These are phyloP conservation scores for Hanseniaspora mollemarum DNA, from an alignment of 805 yeast genomes.

Conservation along the genomic window DNA sequence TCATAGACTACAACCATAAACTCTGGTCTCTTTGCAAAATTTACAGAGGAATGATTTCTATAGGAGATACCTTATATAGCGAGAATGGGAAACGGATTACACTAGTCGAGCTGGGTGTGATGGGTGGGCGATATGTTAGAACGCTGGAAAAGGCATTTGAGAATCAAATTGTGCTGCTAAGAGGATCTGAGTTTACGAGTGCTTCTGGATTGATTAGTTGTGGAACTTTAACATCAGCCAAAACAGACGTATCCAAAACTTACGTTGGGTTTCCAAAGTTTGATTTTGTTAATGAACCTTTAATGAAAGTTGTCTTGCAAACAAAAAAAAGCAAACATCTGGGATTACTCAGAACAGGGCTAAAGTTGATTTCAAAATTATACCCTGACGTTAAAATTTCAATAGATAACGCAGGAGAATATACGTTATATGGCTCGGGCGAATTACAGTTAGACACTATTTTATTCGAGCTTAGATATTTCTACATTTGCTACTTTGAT, in stretches of 20 bases:
- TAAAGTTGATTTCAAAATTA: constrained; percentile 48
- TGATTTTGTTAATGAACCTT: constrained; percentile 41
- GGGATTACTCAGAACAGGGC: constrained; percentile 59
- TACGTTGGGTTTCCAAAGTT: constrained; percentile 24
- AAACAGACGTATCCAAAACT: not conserved
- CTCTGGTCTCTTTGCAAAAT: constrained; percentile 51
- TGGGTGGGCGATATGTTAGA: constrained; percentile 61
- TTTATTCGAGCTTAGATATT: constrained; percentile 58
- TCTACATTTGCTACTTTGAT: constrained; percentile 29
- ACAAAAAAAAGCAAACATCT: constrained; percentile 69
- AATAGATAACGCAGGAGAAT: constrained; percentile 85
- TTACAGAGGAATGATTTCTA: constrained; percentile 45
- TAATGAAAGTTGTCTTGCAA: constrained; percentile 72
- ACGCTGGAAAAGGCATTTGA: constrained; percentile 42
- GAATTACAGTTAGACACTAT: constrained; percentile 79
- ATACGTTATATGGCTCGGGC: constrained; percentile 68
- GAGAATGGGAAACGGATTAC: not conserved
- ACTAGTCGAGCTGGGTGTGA: not conserved
- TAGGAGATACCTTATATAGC: constrained; percentile 28
- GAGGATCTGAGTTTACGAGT: constrained; percentile 49
- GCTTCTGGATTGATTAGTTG: constrained; percentile 29
- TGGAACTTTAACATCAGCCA: constrained; percentile 42
- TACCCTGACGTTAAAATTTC: constrained; percentile 58
- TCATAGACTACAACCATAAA: constrained; percentile 45
- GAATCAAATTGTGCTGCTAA: constrained; percentile 59